Evolutionary conservation across 371 early-diverging fungal species (phyloP), one percentile per base, ranked within the genome.

Genomic region (Apophysomyces trapeziformis): DNA sequence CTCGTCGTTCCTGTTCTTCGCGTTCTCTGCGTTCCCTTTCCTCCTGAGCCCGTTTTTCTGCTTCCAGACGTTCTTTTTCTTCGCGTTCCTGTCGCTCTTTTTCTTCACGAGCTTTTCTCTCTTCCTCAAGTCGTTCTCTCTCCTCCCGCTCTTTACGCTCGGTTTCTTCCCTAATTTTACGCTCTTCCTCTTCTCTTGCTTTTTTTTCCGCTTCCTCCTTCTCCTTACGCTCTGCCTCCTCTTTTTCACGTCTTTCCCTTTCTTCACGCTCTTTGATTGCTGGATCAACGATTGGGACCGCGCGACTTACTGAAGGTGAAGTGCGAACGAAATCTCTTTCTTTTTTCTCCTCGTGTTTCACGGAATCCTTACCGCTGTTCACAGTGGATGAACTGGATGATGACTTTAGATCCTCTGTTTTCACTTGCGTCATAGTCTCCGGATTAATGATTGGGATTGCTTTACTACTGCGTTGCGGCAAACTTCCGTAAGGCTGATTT

Each of bases 371-470:
- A 66, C 58, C 7, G 69, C 70, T 44, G 61, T 59, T n/a, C 73
- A 69, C n/a, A 21, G 63, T 44, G 2, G 69, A 72, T 46, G 70
- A 70, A 50, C 45, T 73, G 62, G 64, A 50, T 35, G 71, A 45
- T 13, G 70, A 13, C 16, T 18, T 66, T 5, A 76, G 36, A 35
- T 71, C 58, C 26, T 77, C 67, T 26, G 87, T 71, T 68, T 88
- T 83, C 67, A 92, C 83, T 57, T 89, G 88, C 61, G 87, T 77
- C 68, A 83, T 88, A 36, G 92, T 92, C 2, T 83, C 79, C 0
- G 95, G 95, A 68, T 93, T 84, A 57, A 90, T 87, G 69, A 94
- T 94, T 47, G 83, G 82, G 63, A 91, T 89, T 12, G 84, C 81
- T 66, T 77, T 85, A 57, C 74, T 82, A 11, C 64, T 73, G 57